Percentiles rank a stretch among this genome's conserved stretches.
These are phyloP conservation scores for Podila clonocystis DNA, from an alignment of 192 early-diverging fungal species.

Conservation along the genomic window DNA sequence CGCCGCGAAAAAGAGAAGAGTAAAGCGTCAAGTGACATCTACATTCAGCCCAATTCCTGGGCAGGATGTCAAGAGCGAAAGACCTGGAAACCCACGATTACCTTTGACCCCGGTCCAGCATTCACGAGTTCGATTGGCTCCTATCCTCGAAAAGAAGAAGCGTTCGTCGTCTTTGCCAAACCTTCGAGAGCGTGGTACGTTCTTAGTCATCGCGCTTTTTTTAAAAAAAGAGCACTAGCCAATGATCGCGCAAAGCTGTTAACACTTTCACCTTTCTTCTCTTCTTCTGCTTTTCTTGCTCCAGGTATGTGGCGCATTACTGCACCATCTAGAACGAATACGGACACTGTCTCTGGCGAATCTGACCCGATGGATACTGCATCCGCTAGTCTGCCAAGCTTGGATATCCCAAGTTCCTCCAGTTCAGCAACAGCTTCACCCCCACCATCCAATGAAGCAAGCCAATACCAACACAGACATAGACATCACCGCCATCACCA, in stretches of 20 bases:
- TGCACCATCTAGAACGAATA: no score
- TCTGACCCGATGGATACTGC: neutral
- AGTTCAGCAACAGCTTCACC: neutral
- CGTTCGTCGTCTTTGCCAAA: constrained; percentile 23
- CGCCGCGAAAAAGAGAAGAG: neutral
- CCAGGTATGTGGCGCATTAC: no score
- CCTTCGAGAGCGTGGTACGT: constrained; percentile 15
- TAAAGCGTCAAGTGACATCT: neutral
- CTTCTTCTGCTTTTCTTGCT: no score
- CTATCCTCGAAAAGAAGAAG: neutral
- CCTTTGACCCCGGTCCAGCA: constrained; percentile 12
- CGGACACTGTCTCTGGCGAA: neutral
- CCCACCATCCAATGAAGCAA: neutral
- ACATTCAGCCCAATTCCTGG: neutral
- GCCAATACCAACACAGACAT: neutral
- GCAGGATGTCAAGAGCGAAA: neutral
- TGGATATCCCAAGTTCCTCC: neutral
- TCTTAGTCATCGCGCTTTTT: neutral
- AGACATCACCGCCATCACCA: constrained; percentile 5
- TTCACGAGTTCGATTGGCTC: neutral
- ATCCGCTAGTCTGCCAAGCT: neutral
- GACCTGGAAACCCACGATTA: constrained; percentile 1
- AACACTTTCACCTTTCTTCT: neutral
- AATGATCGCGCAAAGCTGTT: neutral
- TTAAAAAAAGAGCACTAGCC: neutral